Conservation (phyloP, 495 filamentous ascomycete species). For the Aspergillus taichungensis region DNA sequence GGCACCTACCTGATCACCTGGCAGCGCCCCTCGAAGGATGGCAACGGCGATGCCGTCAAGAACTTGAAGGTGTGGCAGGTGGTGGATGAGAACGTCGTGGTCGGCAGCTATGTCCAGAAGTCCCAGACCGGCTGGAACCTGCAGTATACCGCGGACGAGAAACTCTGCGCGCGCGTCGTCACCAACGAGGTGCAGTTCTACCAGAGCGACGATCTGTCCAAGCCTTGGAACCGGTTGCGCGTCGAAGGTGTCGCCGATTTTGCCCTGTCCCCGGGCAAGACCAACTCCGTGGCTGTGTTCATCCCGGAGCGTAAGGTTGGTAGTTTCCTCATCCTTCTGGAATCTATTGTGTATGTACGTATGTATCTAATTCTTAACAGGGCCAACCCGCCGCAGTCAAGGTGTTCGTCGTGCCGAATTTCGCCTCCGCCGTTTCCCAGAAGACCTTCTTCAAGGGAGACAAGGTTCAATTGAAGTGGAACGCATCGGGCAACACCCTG, state of each 20-base stretch:
- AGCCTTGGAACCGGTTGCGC: conserved; percentile 89
- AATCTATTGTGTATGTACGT: not conserved
- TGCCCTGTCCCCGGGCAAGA: conserved; percentile 79
- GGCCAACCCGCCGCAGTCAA: conserved; percentile 89
- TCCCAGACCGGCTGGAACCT: conserved; percentile 93
- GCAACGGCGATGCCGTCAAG: conserved; percentile 83
- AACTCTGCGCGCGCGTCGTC: conserved; percentile 82
- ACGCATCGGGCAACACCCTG: conserved; percentile 75
- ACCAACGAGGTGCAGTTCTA: conserved; percentile 98
- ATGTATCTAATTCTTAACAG: conserved; percentile 27
- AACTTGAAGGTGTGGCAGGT: conserved; percentile 95
- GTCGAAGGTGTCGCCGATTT: conserved; percentile 89
- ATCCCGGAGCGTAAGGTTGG: conserved; percentile 86
- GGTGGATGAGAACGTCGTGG: conserved; percentile 59
- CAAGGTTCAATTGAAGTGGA: conserved; percentile 98
- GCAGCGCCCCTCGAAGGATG: conserved; percentile 89
- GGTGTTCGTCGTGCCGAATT: conserved; percentile 85
- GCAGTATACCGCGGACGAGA: conserved; percentile 91
- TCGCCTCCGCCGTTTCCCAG: conserved; percentile 71
- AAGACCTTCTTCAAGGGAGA: conserved; percentile 99
- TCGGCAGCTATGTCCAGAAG: conserved; percentile 90
- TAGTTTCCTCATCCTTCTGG: not conserved
- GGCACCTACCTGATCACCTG: conserved; percentile 93
- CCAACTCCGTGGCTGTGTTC: conserved; percentile 84
- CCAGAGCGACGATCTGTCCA: conserved; percentile 71